These are phyloP conservation scores for Chrysanthemum lavandulifolium DNA, from an alignment of 129 eudicot genomes.

Conservation along the genomic window DNA sequence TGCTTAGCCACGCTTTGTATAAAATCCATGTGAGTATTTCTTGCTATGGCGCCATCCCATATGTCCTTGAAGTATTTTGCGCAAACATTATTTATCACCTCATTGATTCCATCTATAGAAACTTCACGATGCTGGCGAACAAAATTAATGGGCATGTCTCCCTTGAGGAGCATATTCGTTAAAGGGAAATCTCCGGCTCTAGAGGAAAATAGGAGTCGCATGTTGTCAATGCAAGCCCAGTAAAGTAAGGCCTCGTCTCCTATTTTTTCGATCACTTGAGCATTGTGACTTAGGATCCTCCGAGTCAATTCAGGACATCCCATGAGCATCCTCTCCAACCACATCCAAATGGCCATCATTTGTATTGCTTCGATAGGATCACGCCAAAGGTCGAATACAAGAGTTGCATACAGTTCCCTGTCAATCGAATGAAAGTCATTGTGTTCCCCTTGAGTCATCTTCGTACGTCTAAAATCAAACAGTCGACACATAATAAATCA, in stretches of 20 bases:
- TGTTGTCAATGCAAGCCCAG: slow-evolving; percentile 32
- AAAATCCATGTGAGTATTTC: slow-evolving; percentile 25
- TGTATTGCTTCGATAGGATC: slow-evolving; percentile 57
- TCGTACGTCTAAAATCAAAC: not conserved
- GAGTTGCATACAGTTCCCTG: slow-evolving; percentile 42
- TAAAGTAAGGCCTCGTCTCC: slow-evolving; percentile 57
- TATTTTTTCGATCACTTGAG: slow-evolving; percentile 28
- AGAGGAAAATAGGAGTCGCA: slow-evolving; percentile 5
- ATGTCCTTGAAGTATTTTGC: slow-evolving; percentile 43
- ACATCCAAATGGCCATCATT: slow-evolving; percentile 64
- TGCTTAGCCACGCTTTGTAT: slow-evolving; percentile 6
- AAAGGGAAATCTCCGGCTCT: slow-evolving; percentile 35
- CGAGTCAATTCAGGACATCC: slow-evolving; percentile 25
- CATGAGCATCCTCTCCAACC: slow-evolving; percentile 45
- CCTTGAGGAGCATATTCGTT: slow-evolving; percentile 32
- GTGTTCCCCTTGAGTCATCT: slow-evolving; percentile 29
- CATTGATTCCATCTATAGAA: slow-evolving; percentile 26
- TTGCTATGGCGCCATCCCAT: slow-evolving; percentile 35
- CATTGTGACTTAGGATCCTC: slow-evolving; percentile 32
- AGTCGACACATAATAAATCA: no score
- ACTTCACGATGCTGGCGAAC: slow-evolving; percentile 13
- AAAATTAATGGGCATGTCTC: slow-evolving; percentile 39
- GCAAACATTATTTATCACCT: slow-evolving; percentile 35
- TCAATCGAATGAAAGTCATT: slow-evolving; percentile 42
- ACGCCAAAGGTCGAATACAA: slow-evolving; percentile 45